A percentile compares a stretch with the other conserved stretches of the same genome.
Evolutionary conservation across 2,329 filamentous ascomycete genomes (phyloP).

Genomic region (Pseudogymnoascus destructans): DNA sequence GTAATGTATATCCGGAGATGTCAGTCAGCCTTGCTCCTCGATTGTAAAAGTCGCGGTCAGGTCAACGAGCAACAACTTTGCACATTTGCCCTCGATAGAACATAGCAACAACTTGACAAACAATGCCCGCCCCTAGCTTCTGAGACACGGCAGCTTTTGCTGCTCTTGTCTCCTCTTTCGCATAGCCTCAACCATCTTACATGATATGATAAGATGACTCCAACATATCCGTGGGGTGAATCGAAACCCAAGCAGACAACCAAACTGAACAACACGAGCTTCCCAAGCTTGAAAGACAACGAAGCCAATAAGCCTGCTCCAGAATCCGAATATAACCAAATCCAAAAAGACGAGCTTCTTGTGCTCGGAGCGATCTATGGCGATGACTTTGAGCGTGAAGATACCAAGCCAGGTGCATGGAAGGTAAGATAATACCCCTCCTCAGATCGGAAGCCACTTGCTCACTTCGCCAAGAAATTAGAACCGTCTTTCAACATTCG

Average conservation of each 20-base stretch:
- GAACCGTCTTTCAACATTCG: slow-evolving; percentile 73
- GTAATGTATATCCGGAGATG: slow-evolving; percentile 5
- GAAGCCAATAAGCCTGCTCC: slow-evolving; percentile 27
- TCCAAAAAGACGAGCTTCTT: slow-evolving; percentile 78
- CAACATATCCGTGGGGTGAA: slow-evolving; percentile 24
- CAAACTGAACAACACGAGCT: slow-evolving; percentile 33
- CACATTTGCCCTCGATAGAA: slow-evolving; percentile 2
- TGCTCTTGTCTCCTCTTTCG: slow-evolving; percentile 7
- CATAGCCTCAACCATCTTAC: not conserved
- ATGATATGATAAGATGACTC: slow-evolving; percentile 20
- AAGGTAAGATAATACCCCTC: slow-evolving; percentile 43
- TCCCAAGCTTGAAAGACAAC: slow-evolving; percentile 37
- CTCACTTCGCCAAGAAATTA: slow-evolving; percentile 43
- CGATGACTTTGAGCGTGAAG: slow-evolving; percentile 69
- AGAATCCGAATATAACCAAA: slow-evolving; percentile 61
- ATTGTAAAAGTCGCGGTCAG: slow-evolving; percentile 6
- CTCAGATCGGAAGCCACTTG: slow-evolving; percentile 14
- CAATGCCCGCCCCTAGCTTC: not conserved
- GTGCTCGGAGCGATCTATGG: slow-evolving; percentile 79
- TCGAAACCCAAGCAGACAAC: slow-evolving; percentile 18
- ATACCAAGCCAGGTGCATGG: slow-evolving; percentile 61
- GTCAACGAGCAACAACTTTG: slow-evolving; percentile 7
- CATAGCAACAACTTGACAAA: slow-evolving; percentile 2
- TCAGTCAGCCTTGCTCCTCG: slow-evolving; percentile 8
- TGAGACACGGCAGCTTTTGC: slow-evolving; percentile 6